Conservation (phyloP, 768 basidiomycete species). For the Kwoniella bestiolae region DNA sequence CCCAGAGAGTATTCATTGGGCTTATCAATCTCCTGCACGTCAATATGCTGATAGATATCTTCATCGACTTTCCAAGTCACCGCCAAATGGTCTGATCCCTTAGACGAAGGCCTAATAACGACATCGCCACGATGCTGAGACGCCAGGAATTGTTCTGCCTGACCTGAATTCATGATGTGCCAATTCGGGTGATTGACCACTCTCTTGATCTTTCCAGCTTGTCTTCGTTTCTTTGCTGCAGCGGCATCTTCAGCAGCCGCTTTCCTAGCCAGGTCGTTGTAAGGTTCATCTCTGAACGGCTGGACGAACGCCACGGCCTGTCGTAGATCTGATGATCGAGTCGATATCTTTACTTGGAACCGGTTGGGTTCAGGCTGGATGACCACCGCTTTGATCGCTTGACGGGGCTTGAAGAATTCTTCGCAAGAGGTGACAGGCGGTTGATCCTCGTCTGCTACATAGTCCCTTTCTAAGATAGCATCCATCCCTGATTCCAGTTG, state of each 20-base stretch:
- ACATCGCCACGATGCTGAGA: conserved; percentile 93
- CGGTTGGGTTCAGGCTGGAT: conserved; percentile 68
- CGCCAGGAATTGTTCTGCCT: conserved; percentile 87
- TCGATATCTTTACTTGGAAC: conserved; percentile 75
- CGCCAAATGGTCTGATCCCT: conserved; percentile 88
- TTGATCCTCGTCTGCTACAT: conserved; percentile 60
- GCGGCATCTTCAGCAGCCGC: conserved; percentile 63
- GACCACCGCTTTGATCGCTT: conserved; percentile 78
- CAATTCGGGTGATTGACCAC: conserved; percentile 98
- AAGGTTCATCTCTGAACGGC: conserved; percentile 53
- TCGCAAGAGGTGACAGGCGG: conserved; percentile 51
- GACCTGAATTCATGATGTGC: conserved; percentile 86
- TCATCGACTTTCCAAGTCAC: conserved; percentile 99
- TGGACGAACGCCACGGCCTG: conserved; percentile 41
- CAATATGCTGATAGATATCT: conserved; percentile 90
- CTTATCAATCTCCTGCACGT: conserved; percentile 60
- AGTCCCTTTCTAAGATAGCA: conserved; percentile 70
- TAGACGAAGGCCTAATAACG: conserved; percentile 93
- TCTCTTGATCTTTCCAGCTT: conserved; percentile 75
- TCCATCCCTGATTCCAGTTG: conserved; percentile 94
- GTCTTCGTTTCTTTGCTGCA: conserved; percentile 80
- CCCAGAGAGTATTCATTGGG: conserved; percentile 58
- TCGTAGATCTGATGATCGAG: conserved; percentile 59
- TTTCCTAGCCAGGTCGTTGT: conserved; percentile 48
- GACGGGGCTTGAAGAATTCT: conserved; percentile 72